A percentile compares a stretch with the other conserved stretches of the same genome.
These are phyloP conservation scores for Pythium oligandrum DNA, from an alignment of 352 stramenopile species.

Conservation along the genomic window DNA sequence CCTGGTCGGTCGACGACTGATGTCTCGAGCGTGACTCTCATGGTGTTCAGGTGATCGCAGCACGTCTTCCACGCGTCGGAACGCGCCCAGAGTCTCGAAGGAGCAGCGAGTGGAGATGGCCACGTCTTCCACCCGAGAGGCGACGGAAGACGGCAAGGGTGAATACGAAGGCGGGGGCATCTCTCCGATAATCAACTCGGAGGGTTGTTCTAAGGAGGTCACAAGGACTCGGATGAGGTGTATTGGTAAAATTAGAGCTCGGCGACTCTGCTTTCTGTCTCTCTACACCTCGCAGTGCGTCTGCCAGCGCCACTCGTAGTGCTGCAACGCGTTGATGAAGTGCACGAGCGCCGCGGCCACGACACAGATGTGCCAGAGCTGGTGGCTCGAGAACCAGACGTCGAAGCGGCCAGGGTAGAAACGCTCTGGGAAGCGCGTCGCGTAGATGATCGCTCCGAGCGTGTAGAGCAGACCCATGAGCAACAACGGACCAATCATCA, in stretches of 20 bases:
- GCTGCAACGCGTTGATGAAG: constrained; percentile 77
- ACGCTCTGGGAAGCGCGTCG: constrained; percentile 79
- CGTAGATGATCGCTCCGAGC: constrained; percentile 78
- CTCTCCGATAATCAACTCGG: too few species aligned
- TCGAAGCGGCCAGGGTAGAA: constrained; percentile 84
- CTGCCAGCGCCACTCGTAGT: constrained; percentile 86
- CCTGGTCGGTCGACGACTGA: constrained; percentile 13
- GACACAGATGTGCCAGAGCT: constrained; percentile 87
- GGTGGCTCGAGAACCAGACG: constrained; percentile 82
- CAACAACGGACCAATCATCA: constrained; percentile 77
- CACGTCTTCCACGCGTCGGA: constrained; percentile 22
- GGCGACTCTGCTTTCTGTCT: not conserved
- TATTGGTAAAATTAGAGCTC: too few species aligned
- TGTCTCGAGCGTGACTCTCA: constrained; percentile 8
- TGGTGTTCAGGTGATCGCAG: constrained; percentile 4
- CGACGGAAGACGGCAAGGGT: too few species aligned
- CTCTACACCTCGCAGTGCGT: constrained; percentile 65
- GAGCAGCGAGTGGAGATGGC: constrained; percentile 30
- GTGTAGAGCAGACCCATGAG: constrained; percentile 79
- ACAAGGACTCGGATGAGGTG: too few species aligned
- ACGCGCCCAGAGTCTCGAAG: constrained; percentile 31
- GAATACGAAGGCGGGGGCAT: too few species aligned
- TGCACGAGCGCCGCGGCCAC: constrained; percentile 81
- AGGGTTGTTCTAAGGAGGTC: too few species aligned
- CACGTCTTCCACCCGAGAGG: not conserved